Evolutionary conservation across 805 yeast species (phyloP).

Genomic region (Candida sonorensis): DNA sequence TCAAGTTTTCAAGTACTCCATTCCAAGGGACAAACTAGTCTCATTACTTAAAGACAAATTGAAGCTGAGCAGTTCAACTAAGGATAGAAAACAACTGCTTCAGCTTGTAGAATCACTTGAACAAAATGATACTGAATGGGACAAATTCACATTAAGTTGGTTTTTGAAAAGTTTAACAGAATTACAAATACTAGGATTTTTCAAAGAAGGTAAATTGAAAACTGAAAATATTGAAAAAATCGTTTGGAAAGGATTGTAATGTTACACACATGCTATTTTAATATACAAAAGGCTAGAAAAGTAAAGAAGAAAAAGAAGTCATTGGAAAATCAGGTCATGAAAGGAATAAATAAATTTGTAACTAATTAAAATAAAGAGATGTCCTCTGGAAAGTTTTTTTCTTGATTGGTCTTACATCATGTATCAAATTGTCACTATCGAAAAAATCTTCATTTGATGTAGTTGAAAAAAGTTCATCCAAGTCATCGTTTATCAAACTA

Average conservation of each 20-base stretch:
- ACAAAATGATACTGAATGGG: slow-evolving; percentile 48
- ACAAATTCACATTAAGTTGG: slow-evolving; percentile 57
- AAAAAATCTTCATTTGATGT: too few relatives aligned
- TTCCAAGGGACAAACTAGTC: slow-evolving; percentile 13
- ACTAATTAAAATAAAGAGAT: slow-evolving; percentile 16
- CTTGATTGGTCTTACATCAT: neutral
- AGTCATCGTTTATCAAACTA: slow-evolving; percentile 5
- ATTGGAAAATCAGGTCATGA: too few relatives aligned
- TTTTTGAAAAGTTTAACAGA: slow-evolving; percentile 72
- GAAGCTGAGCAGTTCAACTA: too few relatives aligned
- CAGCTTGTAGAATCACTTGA: too few relatives aligned
- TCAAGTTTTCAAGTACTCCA: slow-evolving; percentile 29
- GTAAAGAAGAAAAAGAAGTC: neutral
- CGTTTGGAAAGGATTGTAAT: slow-evolving; percentile 59
- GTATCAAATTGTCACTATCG: neutral
- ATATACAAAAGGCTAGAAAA: neutral
- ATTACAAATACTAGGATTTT: slow-evolving; percentile 59
- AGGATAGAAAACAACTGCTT: too few relatives aligned
- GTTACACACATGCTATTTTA: neutral
- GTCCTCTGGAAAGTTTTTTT: slow-evolving; percentile 11
- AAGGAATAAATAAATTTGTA: too few relatives aligned
- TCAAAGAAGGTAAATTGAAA: slow-evolving; percentile 54
- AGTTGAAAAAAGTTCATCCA: slow-evolving; percentile 5
- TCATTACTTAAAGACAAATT: slow-evolving; percentile 8
- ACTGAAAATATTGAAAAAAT: slow-evolving; percentile 64